Percentiles rank a stretch among this genome's conserved stretches.
phyloP scores from a whole-genome alignment of 2,329 filamentous ascomycete genomes.

The Ophioceras dolichostomum region DNA sequence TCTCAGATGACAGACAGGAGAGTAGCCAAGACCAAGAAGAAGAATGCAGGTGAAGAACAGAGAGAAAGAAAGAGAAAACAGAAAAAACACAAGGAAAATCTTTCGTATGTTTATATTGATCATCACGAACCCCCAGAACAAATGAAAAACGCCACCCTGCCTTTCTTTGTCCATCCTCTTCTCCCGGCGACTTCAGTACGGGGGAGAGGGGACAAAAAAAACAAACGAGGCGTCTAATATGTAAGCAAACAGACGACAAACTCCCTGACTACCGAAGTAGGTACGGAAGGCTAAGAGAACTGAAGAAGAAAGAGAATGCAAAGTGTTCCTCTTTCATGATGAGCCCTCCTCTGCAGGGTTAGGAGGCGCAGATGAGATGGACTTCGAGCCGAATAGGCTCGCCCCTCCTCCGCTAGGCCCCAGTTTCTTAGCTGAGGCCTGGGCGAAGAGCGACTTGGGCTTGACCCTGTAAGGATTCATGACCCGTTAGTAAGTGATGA shows the following conservation, averaged over 20 bases:
- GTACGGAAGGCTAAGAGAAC: not conserved
- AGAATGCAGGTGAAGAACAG: too few relatives aligned
- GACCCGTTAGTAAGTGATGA: too few relatives aligned
- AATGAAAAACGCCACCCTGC: too few relatives aligned
- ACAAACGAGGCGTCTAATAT: not conserved
- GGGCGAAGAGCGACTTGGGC: constrained; percentile 56
- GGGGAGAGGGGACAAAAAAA: not conserved
- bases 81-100: not conserved
- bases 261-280: not conserved
- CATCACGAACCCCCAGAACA: too few relatives aligned
- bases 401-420: constrained; percentile 33
- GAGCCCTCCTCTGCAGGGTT: not conserved
- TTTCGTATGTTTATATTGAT: not conserved
- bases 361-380: not conserved
- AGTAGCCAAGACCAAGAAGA: too few relatives aligned
- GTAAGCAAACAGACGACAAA: too few relatives aligned
- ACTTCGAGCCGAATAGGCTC: constrained; percentile 19
- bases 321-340: too few relatives aligned
- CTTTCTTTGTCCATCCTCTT: too few relatives aligned
- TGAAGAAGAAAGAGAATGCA: not conserved
- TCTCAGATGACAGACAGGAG: too few relatives aligned
- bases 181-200: too few relatives aligned
- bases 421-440: constrained; percentile 52
- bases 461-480: constrained; percentile 46
- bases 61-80: not conserved